phyloP scores from a whole-genome alignment of 208 protist genomes.

The Trypanosoma mega region DNA sequence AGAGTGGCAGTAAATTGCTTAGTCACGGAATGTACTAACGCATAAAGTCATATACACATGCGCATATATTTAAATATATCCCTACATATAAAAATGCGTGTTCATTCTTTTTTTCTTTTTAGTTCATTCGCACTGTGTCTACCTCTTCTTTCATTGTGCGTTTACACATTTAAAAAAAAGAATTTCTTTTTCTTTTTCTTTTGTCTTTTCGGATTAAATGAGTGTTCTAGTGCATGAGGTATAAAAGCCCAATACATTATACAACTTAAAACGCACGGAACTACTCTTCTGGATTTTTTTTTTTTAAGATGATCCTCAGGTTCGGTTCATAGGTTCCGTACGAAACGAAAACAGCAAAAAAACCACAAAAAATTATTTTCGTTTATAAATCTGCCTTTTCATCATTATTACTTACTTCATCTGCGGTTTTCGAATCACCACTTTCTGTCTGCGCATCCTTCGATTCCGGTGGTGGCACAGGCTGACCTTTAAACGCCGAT shows the following conservation, averaged over 20 bases:
- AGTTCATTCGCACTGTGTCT: too few species aligned
- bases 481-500: constrained; percentile 17
- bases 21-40: not conserved
- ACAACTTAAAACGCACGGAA: not conserved
- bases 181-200: not conserved
- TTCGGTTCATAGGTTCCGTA: not conserved
- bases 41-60: too few species aligned
- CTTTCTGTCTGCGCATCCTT: too few species aligned
- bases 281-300: too few species aligned
- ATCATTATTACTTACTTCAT: constrained; percentile 8
- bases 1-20: not conserved
- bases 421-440: too few species aligned
- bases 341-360: constrained; percentile 24
- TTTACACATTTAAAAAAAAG: not conserved
- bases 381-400: constrained; percentile 27
- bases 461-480: too few species aligned
- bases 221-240: not conserved
- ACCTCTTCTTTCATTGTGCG: not conserved
- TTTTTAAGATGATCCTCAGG: not conserved
- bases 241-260: not conserved
- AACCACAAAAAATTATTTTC: constrained; percentile 7
- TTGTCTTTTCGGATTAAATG: not conserved
- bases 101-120: too few species aligned
- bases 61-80: too few species aligned
- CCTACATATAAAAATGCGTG: too few species aligned